These are phyloP conservation scores for Coprinellus micaceus DNA, from an alignment of 768 basidiomycete species.

Conservation along the genomic window DNA sequence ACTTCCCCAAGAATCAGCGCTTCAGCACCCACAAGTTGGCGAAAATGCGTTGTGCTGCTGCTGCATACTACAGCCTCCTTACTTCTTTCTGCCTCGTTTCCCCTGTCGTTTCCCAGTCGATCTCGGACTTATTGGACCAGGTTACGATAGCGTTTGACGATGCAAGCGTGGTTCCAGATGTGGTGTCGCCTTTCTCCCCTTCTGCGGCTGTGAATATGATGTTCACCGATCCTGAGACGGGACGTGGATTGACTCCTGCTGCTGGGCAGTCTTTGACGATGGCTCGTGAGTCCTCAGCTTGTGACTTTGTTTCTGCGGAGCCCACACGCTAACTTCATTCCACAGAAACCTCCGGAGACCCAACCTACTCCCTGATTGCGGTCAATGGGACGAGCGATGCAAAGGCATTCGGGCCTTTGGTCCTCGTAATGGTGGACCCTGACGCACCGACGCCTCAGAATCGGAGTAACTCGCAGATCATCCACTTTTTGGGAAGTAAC, in stretches of 20 bases:
- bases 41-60: neutral
- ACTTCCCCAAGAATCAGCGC: too few relatives aligned
- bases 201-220: slow-evolving; percentile 31
- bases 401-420: slow-evolving; percentile 26
- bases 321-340: neutral
- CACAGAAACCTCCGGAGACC: slow-evolving; percentile 32
- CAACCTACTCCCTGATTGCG: slow-evolving; percentile 27
- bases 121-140: neutral
- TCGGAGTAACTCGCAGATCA: slow-evolving; percentile 30
- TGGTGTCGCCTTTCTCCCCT: slow-evolving; percentile 36
- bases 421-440: slow-evolving; percentile 40
- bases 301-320: neutral
- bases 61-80: neutral
- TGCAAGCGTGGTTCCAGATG: slow-evolving; percentile 35
- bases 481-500: slow-evolving; percentile 40
- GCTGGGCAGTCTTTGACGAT: slow-evolving; percentile 34
- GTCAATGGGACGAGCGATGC: slow-evolving; percentile 18
- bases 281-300: slow-evolving; percentile 27
- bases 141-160: slow-evolving; percentile 25
- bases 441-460: slow-evolving; percentile 42
- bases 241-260: slow-evolving; percentile 26
- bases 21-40: too few relatives aligned
- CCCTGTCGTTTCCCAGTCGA: neutral
- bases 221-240: slow-evolving; percentile 32
- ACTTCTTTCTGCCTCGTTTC: neutral